Percentiles rank a stretch among this genome's conserved stretches.
Evolutionary conservation across 2,329 filamentous ascomycete species (phyloP).

Genomic region (Grosmannia huntii): DNA sequence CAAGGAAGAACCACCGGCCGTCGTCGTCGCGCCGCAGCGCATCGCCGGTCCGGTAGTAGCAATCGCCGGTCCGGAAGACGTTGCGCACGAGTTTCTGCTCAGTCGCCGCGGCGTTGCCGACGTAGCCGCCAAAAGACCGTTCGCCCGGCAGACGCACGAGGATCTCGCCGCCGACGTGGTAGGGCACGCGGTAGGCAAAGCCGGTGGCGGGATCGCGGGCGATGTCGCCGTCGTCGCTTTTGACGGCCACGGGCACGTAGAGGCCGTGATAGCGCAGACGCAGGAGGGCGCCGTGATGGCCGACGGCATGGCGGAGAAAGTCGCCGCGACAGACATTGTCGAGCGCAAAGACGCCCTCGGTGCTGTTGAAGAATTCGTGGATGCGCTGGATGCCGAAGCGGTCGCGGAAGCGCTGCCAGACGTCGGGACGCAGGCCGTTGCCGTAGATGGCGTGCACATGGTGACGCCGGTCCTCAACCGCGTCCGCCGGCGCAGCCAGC

Average conservation of each 20-base stretch:
- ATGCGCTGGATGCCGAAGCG: conserved; percentile 51
- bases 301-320: conserved; percentile 51
- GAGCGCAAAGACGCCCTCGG: conserved; percentile 55
- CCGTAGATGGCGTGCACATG: conserved; percentile 47
- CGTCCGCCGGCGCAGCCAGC: conserved; percentile 47
- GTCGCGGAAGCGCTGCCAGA: conserved; percentile 52
- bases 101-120: conserved; percentile 53
- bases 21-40: conserved; percentile 47
- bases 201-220: conserved; percentile 53
- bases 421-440: conserved; percentile 56
- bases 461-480: conserved; percentile 47
- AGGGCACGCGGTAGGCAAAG: conserved; percentile 49
- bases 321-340: conserved; percentile 48
- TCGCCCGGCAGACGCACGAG: conserved; percentile 48
- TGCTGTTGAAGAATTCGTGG: conserved; percentile 66
- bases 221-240: conserved; percentile 55
- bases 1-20: conserved; percentile 57
- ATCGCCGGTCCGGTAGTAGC: conserved; percentile 58
- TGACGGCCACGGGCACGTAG: conserved; percentile 55
- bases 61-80: conserved; percentile 54
- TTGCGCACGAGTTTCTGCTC: conserved; percentile 51
- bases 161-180: conserved; percentile 63
- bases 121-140: conserved; percentile 55
- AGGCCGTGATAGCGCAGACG: conserved; percentile 38
- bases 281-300: conserved; percentile 54